Base-by-base conservation (phyloP, 331 rosid species). In the Saraca asoca region DNA sequence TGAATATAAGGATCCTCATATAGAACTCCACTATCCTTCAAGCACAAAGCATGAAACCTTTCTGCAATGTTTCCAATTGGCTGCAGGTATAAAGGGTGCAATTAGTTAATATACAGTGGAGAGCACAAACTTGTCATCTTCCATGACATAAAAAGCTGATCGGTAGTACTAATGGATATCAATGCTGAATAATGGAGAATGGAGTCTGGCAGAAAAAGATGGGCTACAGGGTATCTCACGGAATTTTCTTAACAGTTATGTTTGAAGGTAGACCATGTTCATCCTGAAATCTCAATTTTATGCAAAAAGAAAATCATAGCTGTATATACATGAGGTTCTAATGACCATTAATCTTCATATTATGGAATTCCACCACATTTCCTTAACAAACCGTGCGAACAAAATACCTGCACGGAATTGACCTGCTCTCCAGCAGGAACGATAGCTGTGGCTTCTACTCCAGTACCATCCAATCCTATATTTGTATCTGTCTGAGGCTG, bases 1-100 rank as follows among this genome's bases (percentile, higher is more conserved):
- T 94, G 99, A 79, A 94, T 86, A 81, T 94, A 66, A 71, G 99
- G 99, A 80, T 94, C 97, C 80, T 94, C 99, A 0, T 94, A 94
- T 49, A 94, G 81, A 75, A 90, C 96, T 35, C 99, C 97, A 74
- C 97, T 94, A 85, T 94, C 99, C 84, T 94, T 94, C 81, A 88
- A 57, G 74, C 97, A 85, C 88, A 94, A 78, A 75, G 95, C 95
- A 48, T 73, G 85, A 63, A 94, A 94, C 78, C 96, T 88, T 85
- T 94, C 97, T 13, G 95, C 87, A 80, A 82, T 83, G 72, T 79
- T 85, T 86, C 99, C 97, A 45, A 94, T 83, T 45, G 99, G 99
- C 99, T 94, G 92, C 88, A 82, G 74, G 77, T 35, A 62, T 14
- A 49, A 58, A 76, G 31, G 48, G 55, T 8, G 43, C 37, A 66